Evolutionary conservation across 371 early-diverging fungal species (phyloP), one percentile per base, ranked within the genome.

Genomic region (Blakeslea trispora): DNA sequence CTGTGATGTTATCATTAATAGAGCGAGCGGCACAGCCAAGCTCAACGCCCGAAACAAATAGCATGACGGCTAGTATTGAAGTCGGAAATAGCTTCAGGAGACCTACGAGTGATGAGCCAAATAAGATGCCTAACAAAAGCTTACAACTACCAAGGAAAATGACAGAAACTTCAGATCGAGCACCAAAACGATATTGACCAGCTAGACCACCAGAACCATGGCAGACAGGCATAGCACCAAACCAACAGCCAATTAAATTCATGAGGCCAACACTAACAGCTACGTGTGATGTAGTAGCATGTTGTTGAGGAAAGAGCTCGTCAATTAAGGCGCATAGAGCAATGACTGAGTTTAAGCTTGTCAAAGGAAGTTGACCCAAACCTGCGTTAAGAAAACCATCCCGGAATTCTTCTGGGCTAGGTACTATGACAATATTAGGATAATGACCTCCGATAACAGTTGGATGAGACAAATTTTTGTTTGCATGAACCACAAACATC

Each of bases 111-210:
- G 92, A 87, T 50, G 77, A 77, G 45, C 94, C 94, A 75, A 94
- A 90, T 22, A 93, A 55, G 23, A 92, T 75, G 24, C 93, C 96
- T 10, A 90, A 44, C 1, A 89, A 24, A 14, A 94, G 68, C 61
- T 95, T 95, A 72, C 80, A 54, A 4, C 75, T 14, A 11, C 96
- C 96, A 10, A 95, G 77, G 43, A 92, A 34, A 22, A 91, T 77
- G 45, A 94, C 79, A 41, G 91, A 89, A 14, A 89, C 83, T 52
- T 87, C 93, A 0, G 92, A 80, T 41, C 96, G 85, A 19, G 96
- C 94, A 32, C 96, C 96, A 66, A 94, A 95, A 1, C 92, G 90
- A 68, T 93, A 93, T 69, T 95, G 96, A 10, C 90, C 96, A 14
- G 94, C 94, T 32, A 95, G 72, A 10, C 96, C 96, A 19, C 96